Evolutionary conservation across 2,329 filamentous ascomycete genomes (phyloP), one percentile per base, ranked within the genome.

Genomic region (Reticulascus tulasneorum): DNA sequence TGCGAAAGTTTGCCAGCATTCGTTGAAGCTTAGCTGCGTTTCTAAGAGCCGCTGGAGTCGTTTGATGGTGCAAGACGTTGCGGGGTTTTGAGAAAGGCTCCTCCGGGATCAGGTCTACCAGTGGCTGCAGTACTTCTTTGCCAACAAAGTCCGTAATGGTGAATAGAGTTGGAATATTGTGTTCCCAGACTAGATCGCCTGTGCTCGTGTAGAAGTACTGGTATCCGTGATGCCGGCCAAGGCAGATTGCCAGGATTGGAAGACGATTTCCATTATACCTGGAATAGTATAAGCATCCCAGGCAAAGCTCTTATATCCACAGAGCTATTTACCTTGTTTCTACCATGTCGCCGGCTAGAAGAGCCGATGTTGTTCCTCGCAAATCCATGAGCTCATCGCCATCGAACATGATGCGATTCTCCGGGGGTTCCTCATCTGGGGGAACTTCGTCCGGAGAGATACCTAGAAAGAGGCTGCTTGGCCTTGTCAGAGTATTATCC

Each of bases 151-250:
- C 55, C 7, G 64, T 61, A 30, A 78, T 61, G 5, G 68, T 62
- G 48, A 80, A 80, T 23, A 69, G 54, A 2, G 71, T 62, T 27
- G 55, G 60, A 20, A 72, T 54, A 12, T 58, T 58, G 23, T 63
- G 38, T 33, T 61, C 64, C 8, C 64, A 63, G 12, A 69, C 49
- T 51, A 75, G 69, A 59, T 67, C 69, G 44, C 75, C 75, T 12
- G 63, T 69, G 45, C 53, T 64, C 20, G 70, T 67, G 51, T 77
- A 78, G 50, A 71, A 77, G 50, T 78, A 73, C 45, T 75, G 62
- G 26, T 67, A 59, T 13, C 66, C 66, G 24, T 70, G 64, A 44
- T 73, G 64, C 35, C 58, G 65, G 11, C 74, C 74, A 7, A 80
- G 58, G 45, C 71, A 76, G 28, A 80, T 52, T 10, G 66, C 75